Conservation (phyloP, 2,329 filamentous ascomycete species). For the Aspergillus fischeri region DNA sequence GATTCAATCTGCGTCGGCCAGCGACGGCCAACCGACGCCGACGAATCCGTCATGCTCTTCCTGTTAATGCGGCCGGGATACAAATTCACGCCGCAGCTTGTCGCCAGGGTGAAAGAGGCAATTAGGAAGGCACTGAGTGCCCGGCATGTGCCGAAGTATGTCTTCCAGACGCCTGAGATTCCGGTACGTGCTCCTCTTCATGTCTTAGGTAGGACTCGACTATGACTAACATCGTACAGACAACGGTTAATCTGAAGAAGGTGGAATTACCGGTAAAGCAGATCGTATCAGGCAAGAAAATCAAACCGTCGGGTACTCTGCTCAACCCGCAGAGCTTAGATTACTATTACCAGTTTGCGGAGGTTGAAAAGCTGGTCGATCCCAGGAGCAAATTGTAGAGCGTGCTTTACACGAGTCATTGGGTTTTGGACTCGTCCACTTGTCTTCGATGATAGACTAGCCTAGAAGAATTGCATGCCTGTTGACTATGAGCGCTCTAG, state of each 20-base stretch:
- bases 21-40: slow-evolving; percentile 56
- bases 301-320: slow-evolving; percentile 73
- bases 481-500: background rate
- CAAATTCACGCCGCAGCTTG: slow-evolving; percentile 53
- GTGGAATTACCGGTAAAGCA: slow-evolving; percentile 81
- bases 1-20: slow-evolving; percentile 82
- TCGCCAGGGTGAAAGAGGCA: slow-evolving; percentile 56
- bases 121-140: slow-evolving; percentile 65
- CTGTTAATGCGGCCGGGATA: slow-evolving; percentile 57
- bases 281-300: slow-evolving; percentile 69
- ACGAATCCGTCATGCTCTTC: slow-evolving; percentile 59
- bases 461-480: background rate
- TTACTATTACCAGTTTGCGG: slow-evolving; percentile 75
- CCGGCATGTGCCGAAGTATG: slow-evolving; percentile 71
- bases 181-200: slow-evolving; percentile 54
- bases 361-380: slow-evolving; percentile 58
- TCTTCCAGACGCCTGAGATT: slow-evolving; percentile 78
- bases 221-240: slow-evolving; percentile 42
- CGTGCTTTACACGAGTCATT: background rate
- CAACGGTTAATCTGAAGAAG: slow-evolving; percentile 80
- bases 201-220: background rate
- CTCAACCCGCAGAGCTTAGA: slow-evolving; percentile 71
- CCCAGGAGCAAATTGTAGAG: slow-evolving; percentile 20
- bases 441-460: background rate
- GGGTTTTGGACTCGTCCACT: background rate